Base-by-base conservation (phyloP, 495 filamentous ascomycete genomes). In the Corynascus novoguineensis region DNA sequence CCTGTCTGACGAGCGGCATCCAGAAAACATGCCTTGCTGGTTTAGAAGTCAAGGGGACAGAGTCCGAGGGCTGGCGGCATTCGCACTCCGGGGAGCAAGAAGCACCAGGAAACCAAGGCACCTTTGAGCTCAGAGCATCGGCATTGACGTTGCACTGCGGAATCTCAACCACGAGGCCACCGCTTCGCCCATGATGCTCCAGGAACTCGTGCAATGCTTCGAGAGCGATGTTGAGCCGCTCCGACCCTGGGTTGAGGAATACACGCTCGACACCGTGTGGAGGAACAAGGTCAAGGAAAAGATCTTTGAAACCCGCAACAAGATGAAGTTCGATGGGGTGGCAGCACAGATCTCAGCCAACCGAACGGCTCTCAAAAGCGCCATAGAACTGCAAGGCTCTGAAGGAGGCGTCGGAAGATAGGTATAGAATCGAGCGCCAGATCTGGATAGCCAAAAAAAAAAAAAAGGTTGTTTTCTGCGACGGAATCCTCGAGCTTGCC, bases 251-350 rank as follows among this genome's bases (percentile, higher is more conserved):
- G 62, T 55, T 0, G 63, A 64, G 9, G 56, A 55, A 0, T 24
- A 32, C n/a, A 68, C 59, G 2, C 58, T 65, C 8, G 63, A 63
- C 34, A 53, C 17, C 4, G 22, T 65, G n/a, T 68, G 65, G 65
- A 60, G 35, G 49, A 55, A 60, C 54, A 61, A 55, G 38, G 49
- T 58, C 14, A 58, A 35, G 31, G 32, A 55, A 29, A 65, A 42
- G 32, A 12, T 57, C 37, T 17, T 58, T 28, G 41, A 38, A 2
- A 47, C 58, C 15, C 34, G 29, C 3, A 46, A 59, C 41, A 35
- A 31, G 24, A 48, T 52, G 34, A 40, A 21, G 41, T 22, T 60
- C 24, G 46, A 32, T 0, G 44, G 48, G 25, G 44, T 59, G 15
- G 28, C 47, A 8, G 31, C 19, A 2, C 55, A 55, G 15, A 31